These are phyloP conservation scores for Irpex lacteus DNA, from an alignment of 1,284 basidiomycete genomes.

Conservation along the genomic window DNA sequence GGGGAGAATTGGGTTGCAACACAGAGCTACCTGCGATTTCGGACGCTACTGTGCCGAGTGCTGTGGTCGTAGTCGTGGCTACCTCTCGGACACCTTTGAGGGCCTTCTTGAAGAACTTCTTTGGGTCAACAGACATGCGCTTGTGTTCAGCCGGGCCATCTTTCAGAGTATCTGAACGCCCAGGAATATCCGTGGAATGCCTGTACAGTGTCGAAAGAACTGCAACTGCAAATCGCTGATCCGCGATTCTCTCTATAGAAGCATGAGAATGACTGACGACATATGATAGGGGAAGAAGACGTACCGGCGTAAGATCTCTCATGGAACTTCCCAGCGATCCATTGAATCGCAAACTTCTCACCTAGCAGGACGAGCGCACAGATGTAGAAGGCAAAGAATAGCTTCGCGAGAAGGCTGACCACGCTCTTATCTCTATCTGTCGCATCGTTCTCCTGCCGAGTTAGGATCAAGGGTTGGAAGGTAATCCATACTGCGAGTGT, in stretches of 20 bases:
- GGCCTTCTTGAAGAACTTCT: slow-evolving; percentile 67
- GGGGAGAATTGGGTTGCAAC: slow-evolving; percentile 85
- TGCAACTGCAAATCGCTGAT: slow-evolving; percentile 80
- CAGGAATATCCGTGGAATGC: slow-evolving; percentile 71
- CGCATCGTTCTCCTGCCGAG: slow-evolving; percentile 32
- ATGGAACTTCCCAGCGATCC: slow-evolving; percentile 86
- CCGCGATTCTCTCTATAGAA: slow-evolving; percentile 68
- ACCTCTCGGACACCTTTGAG: slow-evolving; percentile 71
- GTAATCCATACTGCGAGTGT: slow-evolving; percentile 64
- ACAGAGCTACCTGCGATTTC: slow-evolving; percentile 78
- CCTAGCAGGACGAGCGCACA: slow-evolving; percentile 71
- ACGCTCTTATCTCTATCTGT: slow-evolving; percentile 26
- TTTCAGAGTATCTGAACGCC: slow-evolving; percentile 64
- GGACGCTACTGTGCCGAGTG: slow-evolving; percentile 72
- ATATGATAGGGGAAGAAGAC: slow-evolving; percentile 16
- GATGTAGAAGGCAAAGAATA: slow-evolving; percentile 76
- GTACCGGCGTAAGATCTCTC: slow-evolving; percentile 80
- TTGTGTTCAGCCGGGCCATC: slow-evolving; percentile 39
- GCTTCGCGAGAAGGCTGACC: slow-evolving; percentile 53
- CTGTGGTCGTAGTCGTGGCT: slow-evolving; percentile 82
- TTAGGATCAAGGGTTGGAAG: slow-evolving; percentile 65
- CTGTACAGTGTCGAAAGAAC: slow-evolving; percentile 78
- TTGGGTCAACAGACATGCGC: slow-evolving; percentile 47
- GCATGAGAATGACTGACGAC: slow-evolving; percentile 3
- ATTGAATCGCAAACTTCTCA: slow-evolving; percentile 88